These are phyloP conservation scores for Arabidopsis lyrata DNA, from an alignment of 441 rosid genomes.

Conservation along the genomic window DNA sequence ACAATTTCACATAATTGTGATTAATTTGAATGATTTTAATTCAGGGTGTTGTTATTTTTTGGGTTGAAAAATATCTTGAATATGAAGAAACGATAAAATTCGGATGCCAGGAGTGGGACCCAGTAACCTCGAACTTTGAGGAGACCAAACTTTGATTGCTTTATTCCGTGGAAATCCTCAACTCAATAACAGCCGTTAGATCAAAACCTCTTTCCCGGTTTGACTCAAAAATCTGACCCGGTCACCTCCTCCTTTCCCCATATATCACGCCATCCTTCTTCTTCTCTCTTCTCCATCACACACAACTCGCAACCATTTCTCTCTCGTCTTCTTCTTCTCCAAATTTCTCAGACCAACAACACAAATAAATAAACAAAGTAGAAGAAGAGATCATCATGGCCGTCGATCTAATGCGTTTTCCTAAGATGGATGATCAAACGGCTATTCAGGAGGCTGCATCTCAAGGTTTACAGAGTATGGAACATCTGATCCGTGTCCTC, in stretches of 20 bases:
- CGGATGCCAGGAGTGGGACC: conserved; percentile 36
- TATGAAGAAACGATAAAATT: conserved; percentile 28
- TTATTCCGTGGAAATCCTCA: conserved; percentile 57
- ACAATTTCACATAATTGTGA: too few relatives aligned
- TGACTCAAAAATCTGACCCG: conserved; percentile 60
- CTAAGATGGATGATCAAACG: conserved; percentile 72
- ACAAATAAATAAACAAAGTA: background rate
- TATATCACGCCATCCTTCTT: conserved; percentile 40
- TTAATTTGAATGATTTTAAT: background rate
- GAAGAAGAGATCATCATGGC: conserved; percentile 51
- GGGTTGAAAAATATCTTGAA: background rate
- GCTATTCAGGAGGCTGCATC: conserved; percentile 88
- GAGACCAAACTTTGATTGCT: conserved; percentile 45
- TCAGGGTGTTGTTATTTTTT: background rate
- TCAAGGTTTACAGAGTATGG: conserved; percentile 87
- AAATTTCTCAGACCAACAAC: background rate
- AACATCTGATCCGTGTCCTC: conserved; percentile 71
- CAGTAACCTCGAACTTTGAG: conserved; percentile 37
- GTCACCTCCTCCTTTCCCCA: conserved; percentile 47
- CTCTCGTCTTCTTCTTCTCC: conserved; percentile 8
- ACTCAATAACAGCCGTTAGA: conserved; percentile 64
- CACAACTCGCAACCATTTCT: background rate
- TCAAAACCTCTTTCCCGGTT: conserved; percentile 41
- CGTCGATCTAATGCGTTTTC: conserved; percentile 68
- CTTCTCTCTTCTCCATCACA: background rate